A percentile compares a stretch with the other conserved stretches of the same genome.
Evolutionary conservation across 352 stramenopile species (phyloP).

Genomic region (Pythium chondricola): DNA sequence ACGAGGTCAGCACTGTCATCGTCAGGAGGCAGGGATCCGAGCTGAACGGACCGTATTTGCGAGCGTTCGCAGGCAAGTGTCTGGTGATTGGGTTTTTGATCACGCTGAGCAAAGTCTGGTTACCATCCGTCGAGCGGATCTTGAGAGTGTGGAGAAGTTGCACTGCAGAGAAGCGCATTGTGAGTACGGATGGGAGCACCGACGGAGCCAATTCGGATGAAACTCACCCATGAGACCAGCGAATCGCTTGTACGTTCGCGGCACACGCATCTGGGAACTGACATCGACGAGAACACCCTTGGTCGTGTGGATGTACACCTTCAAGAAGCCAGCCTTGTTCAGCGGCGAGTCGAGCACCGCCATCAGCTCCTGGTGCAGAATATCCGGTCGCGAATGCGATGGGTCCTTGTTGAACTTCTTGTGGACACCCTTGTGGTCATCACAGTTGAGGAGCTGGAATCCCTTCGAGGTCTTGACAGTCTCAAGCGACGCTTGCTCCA

Average conservation of each 20-base stretch:
- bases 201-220: background rate
- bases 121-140: constrained; percentile 96
- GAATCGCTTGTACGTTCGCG: constrained; percentile 99
- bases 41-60: constrained; percentile 83
- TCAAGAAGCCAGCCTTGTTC: constrained; percentile 98
- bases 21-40: background rate
- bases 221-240: constrained; percentile 92
- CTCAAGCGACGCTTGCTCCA: constrained; percentile 98
- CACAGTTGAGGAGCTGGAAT: constrained; percentile 99
- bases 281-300: constrained; percentile 98
- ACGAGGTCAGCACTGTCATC: background rate
- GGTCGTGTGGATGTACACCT: constrained; percentile 96
- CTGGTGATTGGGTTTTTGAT: constrained; percentile 99
- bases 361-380: constrained; percentile 98
- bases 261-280: constrained; percentile 97
- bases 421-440: constrained; percentile 96
- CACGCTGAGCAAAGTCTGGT: constrained; percentile 97
- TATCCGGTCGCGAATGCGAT: constrained; percentile 97
- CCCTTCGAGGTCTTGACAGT: constrained; percentile 99
- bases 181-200: background rate
- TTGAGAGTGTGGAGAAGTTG: constrained; percentile 99
- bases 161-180: constrained; percentile 61
- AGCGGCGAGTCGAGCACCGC: constrained; percentile 97
- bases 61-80: constrained; percentile 94
- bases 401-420: constrained; percentile 96